Base-by-base conservation (phyloP, 768 basidiomycete species). In the Coprinopsis strossmayeri region DNA sequence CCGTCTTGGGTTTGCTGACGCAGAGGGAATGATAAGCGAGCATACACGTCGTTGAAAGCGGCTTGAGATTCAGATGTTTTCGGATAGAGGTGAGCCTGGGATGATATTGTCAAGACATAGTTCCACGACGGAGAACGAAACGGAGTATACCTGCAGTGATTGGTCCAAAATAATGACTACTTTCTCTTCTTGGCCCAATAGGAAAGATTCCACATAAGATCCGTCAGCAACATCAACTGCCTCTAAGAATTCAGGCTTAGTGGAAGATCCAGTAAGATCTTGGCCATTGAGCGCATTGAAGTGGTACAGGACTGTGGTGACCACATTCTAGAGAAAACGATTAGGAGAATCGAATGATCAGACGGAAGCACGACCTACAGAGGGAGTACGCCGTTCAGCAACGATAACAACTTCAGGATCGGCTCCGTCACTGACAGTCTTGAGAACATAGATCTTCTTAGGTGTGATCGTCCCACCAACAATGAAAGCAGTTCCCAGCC, bases 241-340 rank as follows among this genome's bases (percentile, higher is more conserved):
- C 59, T 84, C 71, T 1, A 87, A 61, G 3, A 72, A 54, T 28
- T 61, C 70, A 2, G 59, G 64, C 42, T 64, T 54, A 18, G 49
- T 59, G 12, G 67, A 66, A 34, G 53, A 46, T 11, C 60, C 66
- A 44, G 57, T 58, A 4, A 65, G 63, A 46, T 87, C 81, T n/a
- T 73, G 71, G n/a, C 89, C 89, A 0, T 84, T 91, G n/a, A 88
- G 56, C 1, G 87, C 83, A 53, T 91, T 76, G 26, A 92, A 66
- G 45, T 88, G 84, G 69, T 87, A 90, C 10, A 87, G 46, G 1
- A 88, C 84, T 0, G 87, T 89, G 52, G 87, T 84, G 5, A 80
- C 73, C 35, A 82, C 68, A 5, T 71, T 62, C 84, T 88, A 50
- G 27, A 45, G 30, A 23, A 18, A 34, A 25, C 34, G 35, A 41